Conservation (phyloP, 768 basidiomycete genomes). For the Amanita inopinata region DNA sequence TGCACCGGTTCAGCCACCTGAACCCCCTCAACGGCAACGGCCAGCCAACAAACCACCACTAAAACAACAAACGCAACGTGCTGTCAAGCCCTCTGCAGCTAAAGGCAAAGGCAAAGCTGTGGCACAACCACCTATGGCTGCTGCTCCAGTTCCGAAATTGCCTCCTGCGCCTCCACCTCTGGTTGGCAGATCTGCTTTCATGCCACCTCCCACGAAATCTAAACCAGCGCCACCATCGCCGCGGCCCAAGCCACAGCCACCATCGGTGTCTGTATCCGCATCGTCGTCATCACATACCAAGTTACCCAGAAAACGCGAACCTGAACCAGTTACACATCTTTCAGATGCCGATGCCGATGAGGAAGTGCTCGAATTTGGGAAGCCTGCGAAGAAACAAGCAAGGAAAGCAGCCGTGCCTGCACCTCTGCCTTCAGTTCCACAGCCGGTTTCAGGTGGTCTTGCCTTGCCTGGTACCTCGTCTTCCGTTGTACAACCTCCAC, state of each 20-base stretch:
- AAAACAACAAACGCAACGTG: constrained; percentile 23
- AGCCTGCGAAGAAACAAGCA: constrained; percentile 21
- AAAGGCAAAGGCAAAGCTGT: constrained; percentile 17
- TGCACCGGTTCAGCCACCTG: constrained; percentile 20
- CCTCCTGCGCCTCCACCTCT: constrained; percentile 15
- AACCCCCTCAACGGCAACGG: constrained; percentile 12
- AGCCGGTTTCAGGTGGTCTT: constrained; percentile 6
- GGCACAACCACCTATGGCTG: constrained; percentile 14
- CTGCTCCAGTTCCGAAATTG: constrained; percentile 20
- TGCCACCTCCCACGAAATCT: constrained; percentile 9
- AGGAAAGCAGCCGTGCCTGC: not conserved
- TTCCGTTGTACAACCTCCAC: constrained; percentile 3
- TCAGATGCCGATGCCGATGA: constrained; percentile 31
- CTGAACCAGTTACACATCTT: constrained; percentile 13
- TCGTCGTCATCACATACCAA: constrained; percentile 7
- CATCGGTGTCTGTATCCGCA: not conserved
- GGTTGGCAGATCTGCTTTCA: constrained; percentile 7
- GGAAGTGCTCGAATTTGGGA: constrained; percentile 40
- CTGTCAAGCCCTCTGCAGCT: constrained; percentile 15
- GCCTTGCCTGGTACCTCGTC: constrained; percentile 10
- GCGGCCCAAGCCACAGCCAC: not conserved
- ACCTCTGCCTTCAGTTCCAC: not conserved
- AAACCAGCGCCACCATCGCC: constrained; percentile 7
- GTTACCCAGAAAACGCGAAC: constrained; percentile 17
- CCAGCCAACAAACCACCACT: constrained; percentile 13